Evolutionary conservation across 139 green algal genomes (phyloP).

Genomic region (Chlamydomonas incerta): DNA sequence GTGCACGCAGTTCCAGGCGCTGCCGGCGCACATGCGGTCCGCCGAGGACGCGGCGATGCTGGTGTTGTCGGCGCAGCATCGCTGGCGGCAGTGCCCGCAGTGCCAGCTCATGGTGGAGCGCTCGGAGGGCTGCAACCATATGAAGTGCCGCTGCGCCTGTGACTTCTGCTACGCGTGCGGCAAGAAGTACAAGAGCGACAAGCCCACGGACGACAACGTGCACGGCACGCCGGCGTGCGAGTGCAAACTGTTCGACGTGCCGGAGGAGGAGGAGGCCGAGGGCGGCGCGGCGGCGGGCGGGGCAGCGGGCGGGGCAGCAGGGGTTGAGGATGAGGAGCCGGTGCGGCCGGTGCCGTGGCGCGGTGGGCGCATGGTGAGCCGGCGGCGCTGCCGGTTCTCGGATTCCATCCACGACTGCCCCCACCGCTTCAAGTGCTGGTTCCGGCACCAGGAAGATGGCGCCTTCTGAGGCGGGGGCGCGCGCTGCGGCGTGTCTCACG

Average conservation of each 20-base stretch:
- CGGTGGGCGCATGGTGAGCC: conserved; percentile 23
- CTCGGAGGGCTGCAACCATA: conserved; percentile 64
- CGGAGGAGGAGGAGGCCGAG: conserved; percentile 16
- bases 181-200: conserved; percentile 24
- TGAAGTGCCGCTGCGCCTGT: conserved; percentile 59
- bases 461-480: too few relatives aligned
- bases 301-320: neutral
- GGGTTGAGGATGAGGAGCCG: too few relatives aligned
- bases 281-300: neutral
- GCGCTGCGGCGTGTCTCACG: too few relatives aligned
- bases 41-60: conserved; percentile 62
- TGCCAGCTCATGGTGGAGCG: conserved; percentile 50
- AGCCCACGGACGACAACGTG: conserved; percentile 46
- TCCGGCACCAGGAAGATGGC: conserved; percentile 46
- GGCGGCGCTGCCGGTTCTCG: conserved; percentile 37
- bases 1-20: conserved; percentile 61
- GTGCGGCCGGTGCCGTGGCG: neutral
- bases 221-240: conserved; percentile 51
- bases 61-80: conserved; percentile 29
- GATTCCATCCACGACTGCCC: conserved; percentile 39
- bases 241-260: conserved; percentile 52
- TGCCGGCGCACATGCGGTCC: conserved; percentile 55
- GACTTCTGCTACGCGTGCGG: conserved; percentile 69
- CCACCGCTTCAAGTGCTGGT: conserved; percentile 43
- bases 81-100: conserved; percentile 61